These are phyloP conservation scores for Tuber borchii DNA, from an alignment of 495 filamentous ascomycete genomes.

Conservation along the genomic window DNA sequence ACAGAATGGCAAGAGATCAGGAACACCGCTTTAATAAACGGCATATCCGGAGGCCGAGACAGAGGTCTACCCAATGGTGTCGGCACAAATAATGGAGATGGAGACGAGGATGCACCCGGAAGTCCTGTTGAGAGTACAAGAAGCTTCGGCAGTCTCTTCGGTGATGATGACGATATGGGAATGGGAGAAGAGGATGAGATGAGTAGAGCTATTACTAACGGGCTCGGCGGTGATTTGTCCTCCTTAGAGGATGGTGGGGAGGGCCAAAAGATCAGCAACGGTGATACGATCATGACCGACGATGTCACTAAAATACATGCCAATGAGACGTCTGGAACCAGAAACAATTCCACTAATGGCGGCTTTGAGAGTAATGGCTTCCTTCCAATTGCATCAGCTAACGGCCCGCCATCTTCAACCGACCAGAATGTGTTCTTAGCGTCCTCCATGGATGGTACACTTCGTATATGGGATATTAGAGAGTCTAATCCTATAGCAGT, in stretches of 20 bases:
- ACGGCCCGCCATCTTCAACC: conserved; percentile 19
- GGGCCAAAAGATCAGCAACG: conserved; percentile 8
- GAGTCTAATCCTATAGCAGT: conserved; percentile 66
- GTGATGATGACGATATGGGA: conserved; percentile 53
- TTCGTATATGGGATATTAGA: conserved; percentile 87
- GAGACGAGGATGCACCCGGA: conserved; percentile 52
- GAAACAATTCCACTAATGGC: not conserved
- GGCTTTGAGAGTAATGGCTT: not conserved
- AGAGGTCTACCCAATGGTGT: conserved; percentile 48
- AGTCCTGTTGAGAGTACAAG: conserved; percentile 34
- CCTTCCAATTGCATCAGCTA: conserved; percentile 5
- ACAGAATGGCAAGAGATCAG: conserved; percentile 33
- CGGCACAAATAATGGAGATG: conserved; percentile 44
- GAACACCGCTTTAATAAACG: conserved; percentile 31
- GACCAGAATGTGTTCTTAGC: conserved; percentile 65
- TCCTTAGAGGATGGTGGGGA: conserved; percentile 6
- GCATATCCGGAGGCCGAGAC: conserved; percentile 19
- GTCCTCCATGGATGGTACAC: conserved; percentile 77
- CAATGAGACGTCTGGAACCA: not conserved
- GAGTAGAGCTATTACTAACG: conserved; percentile 66
- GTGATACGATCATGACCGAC: conserved; percentile 6
- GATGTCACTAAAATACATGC: not conserved
- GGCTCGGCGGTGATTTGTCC: conserved; percentile 12
- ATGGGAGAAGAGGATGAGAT: conserved; percentile 80
- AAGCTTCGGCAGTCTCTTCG: conserved; percentile 52